Base-by-base conservation (phyloP, 371 early-diverging fungal genomes). In the Mucor racemosus region DNA sequence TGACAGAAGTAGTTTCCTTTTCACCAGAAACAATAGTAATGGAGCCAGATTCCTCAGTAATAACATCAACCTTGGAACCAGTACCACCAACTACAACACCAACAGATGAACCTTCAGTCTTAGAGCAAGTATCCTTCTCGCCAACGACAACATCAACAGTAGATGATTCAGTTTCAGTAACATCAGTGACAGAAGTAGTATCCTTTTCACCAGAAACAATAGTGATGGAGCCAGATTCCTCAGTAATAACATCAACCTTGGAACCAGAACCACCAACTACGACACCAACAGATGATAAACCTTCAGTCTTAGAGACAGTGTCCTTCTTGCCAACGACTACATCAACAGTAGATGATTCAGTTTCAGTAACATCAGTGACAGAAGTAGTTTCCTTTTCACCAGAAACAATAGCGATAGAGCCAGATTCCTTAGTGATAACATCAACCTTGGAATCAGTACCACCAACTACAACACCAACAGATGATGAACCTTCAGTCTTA, bases 51-150 rank as follows among this genome's bases (percentile, higher is more conserved):
- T n/a, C n/a, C n/a, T n/a, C n/a, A n/a, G n/a, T n/a, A n/a, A n/a
- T n/a, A n/a, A 46, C 57, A 34, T 56, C 64, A 36, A 56, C 56
- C 19, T 57, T 55, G 44, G 60, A 44, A 26, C 34, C 34, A 34
- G 41, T 9, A 15, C 41, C 14, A 41, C 41, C 41, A 41, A 41
- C 41, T 7, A 40, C 40, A 42, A 60, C 44, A 33, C 46, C 60
- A 44, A 40, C 60, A 44, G 41, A 4, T 3, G 41, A 41, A 41
- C 41, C 41, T 14, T 11, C 14, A 11, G 41, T 41, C 41, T 41
- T 14, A 7, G 41, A 6, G 41, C 4, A 6, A 9, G 41, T 41
- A 7, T 41, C 41, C 41, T 41, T 41, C 14, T 41, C 14, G 9
- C 14, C 41, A 41, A 9, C 9, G 36, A 9, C 9, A 41, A 7